These are phyloP conservation scores for Venturia oleaginea DNA, from an alignment of 2,329 filamentous ascomycete genomes.

Conservation along the genomic window DNA sequence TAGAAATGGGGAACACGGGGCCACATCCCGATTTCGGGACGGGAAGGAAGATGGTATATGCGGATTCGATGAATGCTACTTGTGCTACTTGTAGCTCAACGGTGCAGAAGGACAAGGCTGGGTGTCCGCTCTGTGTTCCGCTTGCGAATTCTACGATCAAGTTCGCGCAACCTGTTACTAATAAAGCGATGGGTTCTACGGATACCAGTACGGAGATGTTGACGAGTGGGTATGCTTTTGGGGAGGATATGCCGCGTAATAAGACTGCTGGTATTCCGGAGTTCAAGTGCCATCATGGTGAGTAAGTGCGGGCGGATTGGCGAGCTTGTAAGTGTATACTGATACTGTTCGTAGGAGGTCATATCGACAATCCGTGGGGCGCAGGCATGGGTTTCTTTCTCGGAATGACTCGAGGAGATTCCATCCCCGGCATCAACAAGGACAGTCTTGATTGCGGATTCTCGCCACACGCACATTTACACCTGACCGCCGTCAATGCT, in stretches of 20 bases:
- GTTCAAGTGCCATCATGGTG: conserved; percentile 1
- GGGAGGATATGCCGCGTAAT: not conserved
- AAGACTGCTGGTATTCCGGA: not conserved
- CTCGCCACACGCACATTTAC: not conserved
- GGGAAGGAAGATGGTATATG: not conserved
- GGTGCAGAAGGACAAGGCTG: not conserved
- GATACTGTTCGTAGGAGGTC: not conserved
- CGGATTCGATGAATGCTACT: not conserved
- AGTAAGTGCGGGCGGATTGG: not conserved
- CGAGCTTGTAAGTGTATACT: not conserved
- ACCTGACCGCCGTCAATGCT: conserved; percentile 1
- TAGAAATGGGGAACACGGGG: not conserved
- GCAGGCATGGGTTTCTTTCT: not conserved
- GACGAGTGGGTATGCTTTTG: conserved; percentile 2
- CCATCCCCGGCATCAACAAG: conserved; percentile 1
- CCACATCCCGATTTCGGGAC: conserved; percentile 6
- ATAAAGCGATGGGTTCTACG: not conserved
- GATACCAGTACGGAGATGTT: not conserved
- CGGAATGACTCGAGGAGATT: not conserved
- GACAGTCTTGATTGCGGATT: conserved; percentile 3
- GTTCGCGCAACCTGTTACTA: not conserved
- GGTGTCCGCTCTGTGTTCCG: not conserved
- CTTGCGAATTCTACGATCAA: not conserved
- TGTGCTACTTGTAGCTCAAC: not conserved
- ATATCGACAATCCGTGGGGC: not conserved